Base-by-base conservation (phyloP, 371 early-diverging fungal species). In the Circinella minor region DNA sequence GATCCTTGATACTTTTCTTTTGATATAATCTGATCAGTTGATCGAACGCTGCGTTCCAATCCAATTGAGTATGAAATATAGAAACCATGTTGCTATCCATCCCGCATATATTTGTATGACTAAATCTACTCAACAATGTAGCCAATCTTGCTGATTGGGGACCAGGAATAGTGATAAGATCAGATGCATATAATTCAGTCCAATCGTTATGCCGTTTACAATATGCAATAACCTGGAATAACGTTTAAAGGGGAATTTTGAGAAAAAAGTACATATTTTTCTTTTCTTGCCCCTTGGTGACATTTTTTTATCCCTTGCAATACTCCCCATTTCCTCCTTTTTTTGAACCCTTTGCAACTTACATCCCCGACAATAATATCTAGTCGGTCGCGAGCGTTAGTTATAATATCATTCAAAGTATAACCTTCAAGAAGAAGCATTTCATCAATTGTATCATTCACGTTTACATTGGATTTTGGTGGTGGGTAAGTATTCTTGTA, bases 351-450 rank as follows among this genome's bases (percentile, higher is more conserved):
- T 51, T 51, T 51, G 8, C n/a, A 51, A 15, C 9, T 43, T 75
- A 82, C 82, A 71, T 80, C 77, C 18, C 77, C 70, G 14, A 79
- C 76, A 66, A 82, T 73, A 10, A 63, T 55, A 69, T 82, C 83
- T 18, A 82, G 63, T 43, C 73, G 77, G 17, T 63, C 55, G 54
- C 77, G 64, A 55, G 81, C 81, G 66, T 70, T 70, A 15, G 69
- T 65, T 5, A 78, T 61, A 43, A 82, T 77, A 59, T 80, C 77
- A 15, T 67, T 65, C 48, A 80, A 60, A 14, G 77, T 75, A 63
- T 75, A 66, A 2, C 69, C 73, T 61, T 77, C 74, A 36, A 71
- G 76, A 4, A 73, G 71, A 36, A 74, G 69, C 27, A 72, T 54
- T 5, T 47, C 38, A 62, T 68, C 68, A 7, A 68, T 61, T 34